These are phyloP conservation scores for Aspergillus fumigatiaffinis DNA, from an alignment of 2,329 filamentous ascomycete species.

Conservation along the genomic window DNA sequence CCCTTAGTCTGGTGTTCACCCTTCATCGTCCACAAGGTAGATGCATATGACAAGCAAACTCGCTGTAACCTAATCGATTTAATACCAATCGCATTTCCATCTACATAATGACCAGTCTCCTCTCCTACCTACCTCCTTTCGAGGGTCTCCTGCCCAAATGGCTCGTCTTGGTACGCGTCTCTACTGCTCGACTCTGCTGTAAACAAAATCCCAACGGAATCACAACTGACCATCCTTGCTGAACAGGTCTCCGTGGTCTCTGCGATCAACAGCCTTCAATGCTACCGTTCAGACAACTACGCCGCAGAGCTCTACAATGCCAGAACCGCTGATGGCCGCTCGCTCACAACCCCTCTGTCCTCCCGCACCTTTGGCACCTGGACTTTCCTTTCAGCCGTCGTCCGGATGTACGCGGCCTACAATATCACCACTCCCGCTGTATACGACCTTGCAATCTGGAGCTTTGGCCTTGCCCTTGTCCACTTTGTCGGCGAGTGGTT, in stretches of 20 bases:
- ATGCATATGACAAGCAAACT: not conserved
- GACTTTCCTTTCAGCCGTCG: conserved; percentile 72
- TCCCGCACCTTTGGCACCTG: conserved; percentile 83
- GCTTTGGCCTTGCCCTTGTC: conserved; percentile 70
- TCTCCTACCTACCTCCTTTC: conserved; percentile 34
- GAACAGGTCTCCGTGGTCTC: conserved; percentile 75
- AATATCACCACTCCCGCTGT: conserved; percentile 67
- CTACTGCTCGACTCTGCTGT: not conserved
- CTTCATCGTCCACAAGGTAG: not conserved
- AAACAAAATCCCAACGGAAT: not conserved
- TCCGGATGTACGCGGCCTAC: conserved; percentile 81
- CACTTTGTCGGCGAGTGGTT: conserved; percentile 82
- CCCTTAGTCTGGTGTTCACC: not conserved
- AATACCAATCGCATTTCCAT: not conserved
- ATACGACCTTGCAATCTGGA: conserved; percentile 79
- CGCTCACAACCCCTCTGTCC: conserved; percentile 66
- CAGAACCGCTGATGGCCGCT: conserved; percentile 52
- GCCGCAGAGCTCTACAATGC: conserved; percentile 74
- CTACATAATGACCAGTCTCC: conserved; percentile 23
- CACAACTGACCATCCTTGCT: conserved; percentile 1
- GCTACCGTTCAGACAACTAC: conserved; percentile 74
- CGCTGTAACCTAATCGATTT: not conserved
- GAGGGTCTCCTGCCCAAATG: conserved; percentile 59
- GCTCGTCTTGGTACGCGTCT: conserved; percentile 58
- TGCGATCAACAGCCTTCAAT: conserved; percentile 78